Base-by-base conservation (phyloP, 1,139 yeast genomes). In the Nakaseomyces nivariensis region DNA sequence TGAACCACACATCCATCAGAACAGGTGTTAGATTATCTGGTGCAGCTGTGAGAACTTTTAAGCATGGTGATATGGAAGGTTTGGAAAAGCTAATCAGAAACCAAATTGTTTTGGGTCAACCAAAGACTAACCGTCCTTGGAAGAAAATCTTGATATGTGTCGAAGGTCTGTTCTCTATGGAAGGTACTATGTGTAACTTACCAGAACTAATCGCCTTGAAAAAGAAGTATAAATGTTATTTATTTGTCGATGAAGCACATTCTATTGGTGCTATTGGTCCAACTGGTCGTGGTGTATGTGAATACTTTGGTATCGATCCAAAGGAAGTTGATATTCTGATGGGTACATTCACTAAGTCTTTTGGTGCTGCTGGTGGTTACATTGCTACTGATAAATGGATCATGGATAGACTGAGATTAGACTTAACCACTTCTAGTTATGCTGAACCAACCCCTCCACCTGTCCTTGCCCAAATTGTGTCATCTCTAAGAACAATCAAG, bases 321-420 rank as follows among this genome's bases (percentile, higher is more conserved):
- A 67, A 72, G 24, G 78, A 79, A 48, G 75, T 92, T 49, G 99
- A 92, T 69, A 72, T 94, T 54, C 72, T 92, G 58, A 92, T 92
- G 99, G 99, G 99, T 47, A 92, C 99, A 7, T 78, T 94, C 52
- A 94, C 98, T 49, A 92, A 92, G 70, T 88, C 97, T 5, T 92
- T 92, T 68, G 98, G 99, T 63, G 97, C 98, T 31, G 89, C 97
- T 45, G 99, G 99, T 63, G 99, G 98, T 46, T 92, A 92, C 66
- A 74, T 92, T 56, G 94, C 96, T 25, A 95, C 85, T 48, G 76
- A 76, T 56, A 77, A 79, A 62, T 70, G 68, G 48, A 71, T 87
- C 44, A 84, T 90, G 51, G 90, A 88, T 59, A 77, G 82, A 59
- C 71, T 92, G 54, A 81, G 92, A 68, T 60, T 85, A 45, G 82